Base-by-base conservation (phyloP, 2,329 filamentous ascomycete genomes). In the Dactylellina haptotyla region DNA sequence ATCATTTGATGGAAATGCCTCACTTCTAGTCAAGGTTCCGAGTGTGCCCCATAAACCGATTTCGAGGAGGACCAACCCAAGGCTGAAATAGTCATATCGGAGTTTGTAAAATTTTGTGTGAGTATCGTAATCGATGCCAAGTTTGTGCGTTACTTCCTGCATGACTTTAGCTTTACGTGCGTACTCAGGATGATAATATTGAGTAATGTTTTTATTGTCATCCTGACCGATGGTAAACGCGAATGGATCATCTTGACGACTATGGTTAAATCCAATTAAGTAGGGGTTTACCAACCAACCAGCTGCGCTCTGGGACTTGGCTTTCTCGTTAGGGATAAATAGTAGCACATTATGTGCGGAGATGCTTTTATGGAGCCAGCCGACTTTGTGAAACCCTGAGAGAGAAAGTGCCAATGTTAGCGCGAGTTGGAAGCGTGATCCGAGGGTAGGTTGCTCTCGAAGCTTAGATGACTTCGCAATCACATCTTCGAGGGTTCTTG, bases 301-400 rank as follows among this genome's bases (percentile, higher is more conserved):
- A 10, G 65, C 28, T 3, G 56, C 48, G 14, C 30, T 62, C 1
- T 30, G 45, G 10, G 14, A 37, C n/a, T 26, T 28, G 18, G 10
- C 18, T 9, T 28, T 23, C 18, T 16, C 12, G 20, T 12, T 23
- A 14, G 50, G 37, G n/a, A 61, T 50, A 20, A 70, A 61, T 2
- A 70, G 25, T 6, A 70, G 37, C 18, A 70, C 46, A n/a, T 70
- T 70, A 18, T 54, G 57, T 3, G 56, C 32, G 2, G 65, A 62
- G 5, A 70, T 61, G 12, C 57, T 62, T 41, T 70, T 70, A 18
- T 70, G 65, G 14, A 70, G 30, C 65, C 65, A 70, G 18, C 65
- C 65, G 5, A 62, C 65, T 56, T 70, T 70, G 25, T 70, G 65
- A 12, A 70, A 62, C 5, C 65, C 57, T 4, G 54, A 62, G 1